These are phyloP conservation scores for Fusarium xyrophilum DNA, from an alignment of 2,329 filamentous ascomycete genomes.

Conservation along the genomic window DNA sequence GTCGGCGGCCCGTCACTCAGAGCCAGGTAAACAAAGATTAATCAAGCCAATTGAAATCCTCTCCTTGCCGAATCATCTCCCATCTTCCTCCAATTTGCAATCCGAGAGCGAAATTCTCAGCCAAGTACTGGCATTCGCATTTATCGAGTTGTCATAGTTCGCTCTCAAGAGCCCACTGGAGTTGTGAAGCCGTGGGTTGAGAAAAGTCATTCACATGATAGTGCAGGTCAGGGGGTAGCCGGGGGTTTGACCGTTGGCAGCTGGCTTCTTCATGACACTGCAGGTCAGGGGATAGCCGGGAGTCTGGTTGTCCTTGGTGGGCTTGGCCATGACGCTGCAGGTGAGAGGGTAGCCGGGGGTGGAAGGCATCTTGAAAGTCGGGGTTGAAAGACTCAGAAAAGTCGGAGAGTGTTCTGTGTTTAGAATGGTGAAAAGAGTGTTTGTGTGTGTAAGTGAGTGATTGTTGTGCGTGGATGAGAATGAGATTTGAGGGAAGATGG, in stretches of 20 bases:
- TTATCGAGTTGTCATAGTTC: neutral
- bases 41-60: slow-evolving; percentile 24
- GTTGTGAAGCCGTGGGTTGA: neutral
- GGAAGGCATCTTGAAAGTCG: slow-evolving; percentile 45
- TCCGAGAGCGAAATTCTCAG: slow-evolving; percentile 13
- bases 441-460: slow-evolving; percentile 27
- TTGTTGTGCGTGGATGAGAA: slow-evolving; percentile 17
- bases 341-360: slow-evolving; percentile 40
- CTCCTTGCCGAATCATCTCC: slow-evolving; percentile 21
- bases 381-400: slow-evolving; percentile 39
- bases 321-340: slow-evolving; percentile 44
- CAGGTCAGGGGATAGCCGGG: slow-evolving; percentile 42
- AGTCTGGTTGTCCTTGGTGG: slow-evolving; percentile 25
- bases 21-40: slow-evolving; percentile 24
- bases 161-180: slow-evolving; percentile 1
- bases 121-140: neutral
- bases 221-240: slow-evolving; percentile 44
- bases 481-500: neutral
- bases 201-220: slow-evolving; percentile 45
- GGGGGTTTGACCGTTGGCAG: slow-evolving; percentile 19
- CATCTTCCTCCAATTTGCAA: slow-evolving; percentile 4
- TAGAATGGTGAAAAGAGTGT: slow-evolving; percentile 39
- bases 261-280: slow-evolving; percentile 43
- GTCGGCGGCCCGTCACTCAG: slow-evolving; percentile 34
- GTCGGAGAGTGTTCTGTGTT: slow-evolving; percentile 36